These are phyloP conservation scores for Triticum monococcum DNA, from an alignment of 176 grass and related monocot species.

Conservation along the genomic window DNA sequence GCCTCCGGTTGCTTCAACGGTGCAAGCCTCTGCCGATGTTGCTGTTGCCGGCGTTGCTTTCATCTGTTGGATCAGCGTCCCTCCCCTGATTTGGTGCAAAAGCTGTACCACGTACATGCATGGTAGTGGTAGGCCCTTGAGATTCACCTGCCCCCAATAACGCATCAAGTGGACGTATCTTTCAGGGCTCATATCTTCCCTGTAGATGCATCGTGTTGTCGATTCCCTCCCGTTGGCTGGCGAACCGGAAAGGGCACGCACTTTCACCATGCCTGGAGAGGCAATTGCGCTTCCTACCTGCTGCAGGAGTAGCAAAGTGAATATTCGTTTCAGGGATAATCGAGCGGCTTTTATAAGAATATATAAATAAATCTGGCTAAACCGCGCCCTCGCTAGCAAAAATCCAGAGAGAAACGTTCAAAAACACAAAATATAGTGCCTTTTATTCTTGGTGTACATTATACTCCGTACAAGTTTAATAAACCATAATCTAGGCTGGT, in stretches of 20 bases:
- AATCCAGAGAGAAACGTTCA: not conserved
- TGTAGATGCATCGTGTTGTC: not conserved
- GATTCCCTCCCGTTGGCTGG: not conserved
- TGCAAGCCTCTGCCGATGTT: slow-evolving; percentile 10
- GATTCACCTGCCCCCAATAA: slow-evolving; percentile 36
- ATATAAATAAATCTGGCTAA: too few relatives aligned
- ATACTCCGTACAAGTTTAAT: too few relatives aligned
- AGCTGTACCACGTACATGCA: not conserved
- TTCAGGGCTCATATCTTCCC: not conserved
- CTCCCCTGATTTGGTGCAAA: slow-evolving; percentile 22
- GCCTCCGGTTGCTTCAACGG: slow-evolving; percentile 19
- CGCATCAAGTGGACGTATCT: slow-evolving; percentile 22
- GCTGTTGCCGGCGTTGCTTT: slow-evolving; percentile 14
- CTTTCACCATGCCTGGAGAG: not conserved
- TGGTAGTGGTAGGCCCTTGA: not conserved
- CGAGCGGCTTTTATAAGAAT: not conserved
- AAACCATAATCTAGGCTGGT: too few relatives aligned
- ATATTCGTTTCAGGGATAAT: not conserved
- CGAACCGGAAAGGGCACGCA: not conserved
- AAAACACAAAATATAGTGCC: not conserved
- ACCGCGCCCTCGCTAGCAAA: not conserved
- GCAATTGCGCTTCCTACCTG: not conserved
- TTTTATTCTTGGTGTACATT: not conserved
- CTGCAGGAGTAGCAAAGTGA: not conserved
- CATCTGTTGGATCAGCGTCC: slow-evolving; percentile 18